A percentile compares a stretch with the other conserved stretches of the same genome.
Conservation (phyloP, 2,329 filamentous ascomycete genomes). For the Phaeomoniella chlamydospora region DNA sequence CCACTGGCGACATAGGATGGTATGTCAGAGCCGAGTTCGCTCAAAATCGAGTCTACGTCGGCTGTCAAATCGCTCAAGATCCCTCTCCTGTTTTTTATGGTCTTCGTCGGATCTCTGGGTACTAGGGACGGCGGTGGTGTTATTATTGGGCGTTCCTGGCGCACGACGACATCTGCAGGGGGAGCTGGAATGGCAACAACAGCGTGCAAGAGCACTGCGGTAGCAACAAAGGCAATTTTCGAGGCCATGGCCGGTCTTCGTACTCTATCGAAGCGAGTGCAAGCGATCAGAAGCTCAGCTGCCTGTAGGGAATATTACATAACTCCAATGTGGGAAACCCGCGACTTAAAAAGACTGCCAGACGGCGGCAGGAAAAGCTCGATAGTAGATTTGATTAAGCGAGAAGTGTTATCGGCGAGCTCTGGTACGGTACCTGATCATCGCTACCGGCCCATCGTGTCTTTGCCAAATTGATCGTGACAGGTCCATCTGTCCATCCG, state of each 20-base stretch:
- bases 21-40: slow-evolving; percentile 37
- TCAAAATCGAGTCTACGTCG: slow-evolving; percentile 23
- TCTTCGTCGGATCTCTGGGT: slow-evolving; percentile 22
- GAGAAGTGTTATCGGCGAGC: no score
- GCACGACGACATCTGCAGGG: background rate
- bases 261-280: no score
- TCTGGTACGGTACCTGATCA: no score
- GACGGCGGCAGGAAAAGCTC: no score
- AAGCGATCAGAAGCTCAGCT: no score
- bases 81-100: slow-evolving; percentile 28
- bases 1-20: slow-evolving; percentile 49
- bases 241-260: background rate
- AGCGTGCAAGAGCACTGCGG: background rate
- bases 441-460: no score
- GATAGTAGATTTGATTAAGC: no score
- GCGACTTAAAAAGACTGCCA: no score
- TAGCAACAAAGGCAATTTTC: background rate
- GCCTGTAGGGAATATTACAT: no score
- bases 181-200: background rate
- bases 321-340: no score
- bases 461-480: no score
- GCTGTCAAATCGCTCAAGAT: slow-evolving; percentile 36
- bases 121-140: slow-evolving; percentile 28
- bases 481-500: no score
- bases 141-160: slow-evolving; percentile 26